These are phyloP conservation scores for Elsinoe arachidis DNA, from an alignment of 2,329 filamentous ascomycete species.

Conservation along the genomic window DNA sequence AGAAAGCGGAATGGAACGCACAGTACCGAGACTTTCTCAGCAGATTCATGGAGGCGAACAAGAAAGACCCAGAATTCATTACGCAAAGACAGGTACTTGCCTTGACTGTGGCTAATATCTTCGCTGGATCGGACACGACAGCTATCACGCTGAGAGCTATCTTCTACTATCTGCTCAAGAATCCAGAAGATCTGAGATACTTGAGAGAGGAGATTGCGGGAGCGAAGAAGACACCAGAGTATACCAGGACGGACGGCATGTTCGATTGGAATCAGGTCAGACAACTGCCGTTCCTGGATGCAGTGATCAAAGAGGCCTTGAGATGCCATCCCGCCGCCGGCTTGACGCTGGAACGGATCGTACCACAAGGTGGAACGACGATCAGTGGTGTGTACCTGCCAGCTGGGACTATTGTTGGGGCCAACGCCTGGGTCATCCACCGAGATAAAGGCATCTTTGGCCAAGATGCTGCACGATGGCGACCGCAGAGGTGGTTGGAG, in stretches of 20 bases:
- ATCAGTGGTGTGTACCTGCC: conserved; percentile 17
- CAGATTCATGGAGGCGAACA: conserved; percentile 21
- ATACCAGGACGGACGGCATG: not conserved
- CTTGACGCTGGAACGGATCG: not conserved
- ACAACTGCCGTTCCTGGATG: not conserved
- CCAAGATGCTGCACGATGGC: conserved; percentile 23
- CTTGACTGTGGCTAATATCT: conserved; percentile 13
- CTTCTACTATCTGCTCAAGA: conserved; percentile 24
- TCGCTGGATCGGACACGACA: conserved; percentile 28
- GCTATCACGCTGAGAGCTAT: conserved; percentile 23
- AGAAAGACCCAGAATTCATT: conserved; percentile 21
- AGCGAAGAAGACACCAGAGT: not conserved
- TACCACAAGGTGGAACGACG: not conserved
- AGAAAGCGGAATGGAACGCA: conserved; percentile 20
- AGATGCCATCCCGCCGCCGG: not conserved
- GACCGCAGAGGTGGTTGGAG: conserved; percentile 23
- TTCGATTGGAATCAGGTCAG: not conserved
- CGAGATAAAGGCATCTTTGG: conserved; percentile 16
- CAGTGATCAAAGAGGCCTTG: conserved; percentile 4
- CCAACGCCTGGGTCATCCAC: conserved; percentile 15
- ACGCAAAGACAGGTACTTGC: conserved; percentile 20
- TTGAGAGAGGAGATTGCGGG: not conserved
- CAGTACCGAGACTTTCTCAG: conserved; percentile 24
- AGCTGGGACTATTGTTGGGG: conserved; percentile 12
- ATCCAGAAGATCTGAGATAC: conserved; percentile 8